Base-by-base conservation (phyloP, 306 rosid genomes). In the Prunus fruticosa region DNA sequence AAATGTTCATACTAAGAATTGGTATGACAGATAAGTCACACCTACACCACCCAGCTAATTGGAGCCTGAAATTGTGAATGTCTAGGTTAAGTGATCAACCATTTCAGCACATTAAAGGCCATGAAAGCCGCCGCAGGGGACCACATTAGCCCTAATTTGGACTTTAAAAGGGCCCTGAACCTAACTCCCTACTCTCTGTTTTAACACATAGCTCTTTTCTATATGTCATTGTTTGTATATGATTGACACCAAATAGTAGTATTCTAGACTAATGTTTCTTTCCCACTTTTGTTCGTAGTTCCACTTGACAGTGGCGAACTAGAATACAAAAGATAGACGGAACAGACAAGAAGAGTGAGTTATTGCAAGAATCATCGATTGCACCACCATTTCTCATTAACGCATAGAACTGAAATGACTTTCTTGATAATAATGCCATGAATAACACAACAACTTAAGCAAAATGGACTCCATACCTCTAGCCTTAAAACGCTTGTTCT, bases 401-500 rank as follows among this genome's bases (percentile, higher is more conserved):
- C n/a, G 74, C 41, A 22, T 20, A 72, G 6, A 3, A 57, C 18
- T 3, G 47, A n/a, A 71, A 19, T 32, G 50, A 30, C 4, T 6
- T 71, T n/a, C 64, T 52, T 53, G 12, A 56, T 65, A 67, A 67
- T 2, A 13, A 67, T 22, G 43, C 6, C 3, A 47, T 27, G 45
- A 45, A 10, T 41, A 57, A 43, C 67, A 58, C 20, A 67, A 20
- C 41, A 60, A 34, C 71, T 28, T 38, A 46, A 19, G 23, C 27
- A 45, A 22, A 74, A 72, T n/a, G 28, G 65, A 56, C 19, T 43
- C 52, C 83, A 32, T 89, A 92, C 98, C 97, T 92, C 99, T 57
- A 95, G 89, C 89, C 99, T 90, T 60, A 92, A 76, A 67, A 80
- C 84, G 71, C 83, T 84, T 43, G 87, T 83, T 81, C 91, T 82